Evolutionary conservation across 1,284 basidiomycete species (phyloP), one percentile per base, ranked within the genome.

Genomic region (Schizopora paradoxa): DNA sequence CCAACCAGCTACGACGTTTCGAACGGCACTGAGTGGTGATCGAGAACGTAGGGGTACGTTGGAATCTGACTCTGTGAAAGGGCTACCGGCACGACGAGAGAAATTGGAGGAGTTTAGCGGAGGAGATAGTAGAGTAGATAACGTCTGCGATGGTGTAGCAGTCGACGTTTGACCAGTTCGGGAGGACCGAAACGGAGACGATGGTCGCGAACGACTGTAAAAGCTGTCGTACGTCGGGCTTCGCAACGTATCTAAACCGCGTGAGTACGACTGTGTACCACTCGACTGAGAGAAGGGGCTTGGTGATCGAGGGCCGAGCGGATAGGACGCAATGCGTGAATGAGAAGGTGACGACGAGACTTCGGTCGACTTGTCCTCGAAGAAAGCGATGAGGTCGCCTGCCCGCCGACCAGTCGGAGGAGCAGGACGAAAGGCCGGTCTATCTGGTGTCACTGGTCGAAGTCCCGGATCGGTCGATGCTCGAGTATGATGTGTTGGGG

Each of bases 1-100:
- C 87, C 87, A 91, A 3, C 82, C 72, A 0, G 80, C 77, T 8
- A 92, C 82, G 48, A 91, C 82, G 52, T 86, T 90, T 21, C 83
- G 73, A 26, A 91, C 84, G 8, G 80, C 80, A 0, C 77, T 70
- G 11, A 86, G 66, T 2, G 85, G 83, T 4, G 81, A 84, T 5
- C 79, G 74, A n/a, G 48, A 40, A n/a, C 39, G 26, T n/a, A 4
- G 82, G 79, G 2, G 79, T 77, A 0, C 69, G 66, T 51, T 76
- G 74, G 21, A 10, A 27, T 35, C 47, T 48, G 45, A 1, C 28
- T 41, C 42, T 11, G 52, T 54, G 6, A 21, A 36, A 31, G 49
- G 40, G n/a, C 47, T 46, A 18, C 29, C 32, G 23, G 41, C 34
- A 11, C 25, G 21, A 7, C 21, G 26, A 7, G 41, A 35, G 6